A percentile compares a stretch with the other conserved stretches of the same genome.
These are phyloP conservation scores for Leersia perrieri DNA, from an alignment of 176 grass and related monocot species.

Conservation along the genomic window DNA sequence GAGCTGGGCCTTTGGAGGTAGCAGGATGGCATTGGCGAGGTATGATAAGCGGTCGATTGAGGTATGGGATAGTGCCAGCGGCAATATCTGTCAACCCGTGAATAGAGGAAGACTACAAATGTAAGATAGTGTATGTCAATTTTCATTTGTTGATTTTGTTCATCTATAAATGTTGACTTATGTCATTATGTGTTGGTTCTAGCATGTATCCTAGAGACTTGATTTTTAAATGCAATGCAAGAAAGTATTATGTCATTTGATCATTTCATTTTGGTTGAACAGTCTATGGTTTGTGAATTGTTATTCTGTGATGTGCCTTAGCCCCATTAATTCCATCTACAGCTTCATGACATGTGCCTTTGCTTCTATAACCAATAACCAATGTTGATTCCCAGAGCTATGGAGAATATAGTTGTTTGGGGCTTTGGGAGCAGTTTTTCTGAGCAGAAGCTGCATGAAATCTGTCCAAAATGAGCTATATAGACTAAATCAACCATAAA, in stretches of 20 bases:
- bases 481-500: neutral
- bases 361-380: neutral
- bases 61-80: slow-evolving; percentile 62
- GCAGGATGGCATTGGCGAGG: slow-evolving; percentile 75
- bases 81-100: neutral
- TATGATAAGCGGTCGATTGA: slow-evolving; percentile 55
- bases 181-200: neutral
- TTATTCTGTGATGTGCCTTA: neutral
- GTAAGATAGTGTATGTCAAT: slow-evolving; percentile 19
- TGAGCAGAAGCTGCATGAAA: neutral
- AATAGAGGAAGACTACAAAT: slow-evolving; percentile 4
- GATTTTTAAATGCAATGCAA: slow-evolving; percentile 4
- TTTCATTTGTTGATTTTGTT: neutral
- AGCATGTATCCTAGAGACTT: neutral
- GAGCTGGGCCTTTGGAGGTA: slow-evolving; percentile 69
- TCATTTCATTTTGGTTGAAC: neutral
- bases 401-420: neutral
- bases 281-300: neutral
- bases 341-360: neutral
- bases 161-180: neutral
- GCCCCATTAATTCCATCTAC: neutral
- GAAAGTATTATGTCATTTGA: neutral
- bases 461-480: neutral
- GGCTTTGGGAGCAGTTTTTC: neutral
- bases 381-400: neutral